These are phyloP conservation scores for Apiospora arundinis DNA, from an alignment of 2,329 filamentous ascomycete genomes.

Conservation along the genomic window DNA sequence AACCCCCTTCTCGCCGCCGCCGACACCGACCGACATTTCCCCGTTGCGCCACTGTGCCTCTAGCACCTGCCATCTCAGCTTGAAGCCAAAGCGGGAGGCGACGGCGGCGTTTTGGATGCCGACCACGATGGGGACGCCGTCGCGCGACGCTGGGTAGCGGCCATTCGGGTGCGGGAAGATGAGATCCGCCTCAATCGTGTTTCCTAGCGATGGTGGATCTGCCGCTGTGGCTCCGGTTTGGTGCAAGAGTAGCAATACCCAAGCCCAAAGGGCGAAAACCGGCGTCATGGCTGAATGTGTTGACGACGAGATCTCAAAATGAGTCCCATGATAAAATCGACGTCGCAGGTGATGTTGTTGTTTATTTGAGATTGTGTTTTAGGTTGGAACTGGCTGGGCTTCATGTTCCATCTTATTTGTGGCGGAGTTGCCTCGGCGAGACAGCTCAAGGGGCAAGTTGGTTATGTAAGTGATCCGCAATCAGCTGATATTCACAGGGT, in stretches of 20 bases:
- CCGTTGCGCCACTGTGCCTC: background rate
- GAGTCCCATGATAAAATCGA: background rate
- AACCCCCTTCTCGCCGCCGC: background rate
- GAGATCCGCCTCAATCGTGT: background rate
- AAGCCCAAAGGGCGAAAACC: background rate
- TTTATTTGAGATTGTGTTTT: background rate
- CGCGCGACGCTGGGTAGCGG: background rate
- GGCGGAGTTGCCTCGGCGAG: background rate
- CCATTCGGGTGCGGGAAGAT: background rate
- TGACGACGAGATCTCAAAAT: background rate
- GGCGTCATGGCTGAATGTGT: background rate
- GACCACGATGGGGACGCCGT: background rate
- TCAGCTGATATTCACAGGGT: conserved; percentile 1
- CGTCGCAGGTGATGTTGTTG: background rate
- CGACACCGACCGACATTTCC: background rate
- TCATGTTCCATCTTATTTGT: background rate
- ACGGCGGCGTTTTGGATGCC: background rate
- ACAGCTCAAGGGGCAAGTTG: background rate
- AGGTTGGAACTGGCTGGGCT: background rate
- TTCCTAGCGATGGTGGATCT: background rate
- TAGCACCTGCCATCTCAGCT: background rate
- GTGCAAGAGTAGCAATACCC: background rate
- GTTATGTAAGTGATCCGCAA: background rate
- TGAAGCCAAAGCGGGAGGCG: background rate
- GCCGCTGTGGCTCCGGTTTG: background rate